Conservation (phyloP, 306 rosid genomes). For the Quercus cerris region DNA sequence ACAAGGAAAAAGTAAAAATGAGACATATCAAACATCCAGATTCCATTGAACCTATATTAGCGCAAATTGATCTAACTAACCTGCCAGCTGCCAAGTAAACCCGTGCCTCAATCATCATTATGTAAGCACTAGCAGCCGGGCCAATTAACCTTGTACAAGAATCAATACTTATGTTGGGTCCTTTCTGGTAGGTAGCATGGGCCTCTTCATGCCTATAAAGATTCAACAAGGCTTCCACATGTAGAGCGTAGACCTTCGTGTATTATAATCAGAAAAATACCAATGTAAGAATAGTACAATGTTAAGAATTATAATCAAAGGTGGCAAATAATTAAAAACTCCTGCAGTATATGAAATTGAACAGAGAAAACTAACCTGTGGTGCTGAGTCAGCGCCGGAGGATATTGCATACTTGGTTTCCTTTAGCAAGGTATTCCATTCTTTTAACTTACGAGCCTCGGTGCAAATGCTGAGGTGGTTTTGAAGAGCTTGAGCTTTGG, state of each 20-base stretch:
- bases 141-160: conserved; percentile 59
- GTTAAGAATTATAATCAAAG: neutral
- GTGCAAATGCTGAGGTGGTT: conserved; percentile 56
- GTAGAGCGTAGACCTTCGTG: conserved; percentile 66
- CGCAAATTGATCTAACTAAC: conserved; percentile 39
- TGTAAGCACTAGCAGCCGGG: conserved; percentile 41
- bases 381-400: conserved; percentile 74
- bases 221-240: conserved; percentile 80
- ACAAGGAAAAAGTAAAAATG: neutral
- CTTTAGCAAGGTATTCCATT: conserved; percentile 63
- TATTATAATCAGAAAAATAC: neutral
- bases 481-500: conserved; percentile 56
- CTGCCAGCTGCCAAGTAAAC: conserved; percentile 79
- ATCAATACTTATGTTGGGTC: conserved; percentile 52
- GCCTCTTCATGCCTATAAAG: conserved; percentile 79
- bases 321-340: neutral
- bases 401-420: conserved; percentile 70
- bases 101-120: conserved; percentile 61
- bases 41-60: neutral
- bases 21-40: neutral
- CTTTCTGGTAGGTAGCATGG: conserved; percentile 48
- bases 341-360: neutral
- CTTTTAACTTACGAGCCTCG: conserved; percentile 53
- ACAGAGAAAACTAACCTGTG: conserved; percentile 45
- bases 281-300: neutral